Base-by-base conservation (phyloP, 768 basidiomycete species). In the Tricholoma flavovirens region DNA sequence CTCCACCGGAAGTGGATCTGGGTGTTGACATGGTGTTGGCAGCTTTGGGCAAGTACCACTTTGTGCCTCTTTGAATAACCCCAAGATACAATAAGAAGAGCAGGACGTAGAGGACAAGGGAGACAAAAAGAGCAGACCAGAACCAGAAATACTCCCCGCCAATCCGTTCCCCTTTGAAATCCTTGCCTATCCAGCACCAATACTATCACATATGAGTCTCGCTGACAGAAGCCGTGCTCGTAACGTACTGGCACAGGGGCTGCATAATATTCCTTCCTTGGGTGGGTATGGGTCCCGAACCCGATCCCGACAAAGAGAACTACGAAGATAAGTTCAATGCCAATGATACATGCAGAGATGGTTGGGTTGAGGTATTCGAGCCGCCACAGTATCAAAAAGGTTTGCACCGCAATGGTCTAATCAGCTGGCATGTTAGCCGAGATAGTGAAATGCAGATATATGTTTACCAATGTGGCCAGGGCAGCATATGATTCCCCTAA, bases 71-170 rank as follows among this genome's bases (percentile, higher is more conserved):
- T 17, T 42, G n/a, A 33, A 51, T 51, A 14, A 35, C 22, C 32
- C 50, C 50, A 2, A 17, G 21, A 36, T 36, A 14, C n/a, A 32
- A 35, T 7, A 51, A 36, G 26, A 51, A 51, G 36, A 51, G 50
- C 22, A 17, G 50, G 32, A 51, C 8, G 32, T 77, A 78, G 1
- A 68, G 55, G 4, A 71, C 14, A 19, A 67, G 49, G 8, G 75
- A 75, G 42, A 71, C 56, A 24, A 62, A 59, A 5, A 77, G 64
- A 3, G 76, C 68, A 36, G 73, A 40, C 78, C 78, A 42, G 77
- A n/a, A 66, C 78, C 78, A 78, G 19, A 76, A 22, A 53, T 78
- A 78, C 62, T 77, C 76, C 1, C 73, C 76, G 49, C 59, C 69
- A 15, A 77, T 65, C 19, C 71, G 67, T 56, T 70, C 66, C 1